Evolutionary conservation across 1,284 basidiomycete species (phyloP).

Genomic region (Ceratobasidium papillatum): DNA sequence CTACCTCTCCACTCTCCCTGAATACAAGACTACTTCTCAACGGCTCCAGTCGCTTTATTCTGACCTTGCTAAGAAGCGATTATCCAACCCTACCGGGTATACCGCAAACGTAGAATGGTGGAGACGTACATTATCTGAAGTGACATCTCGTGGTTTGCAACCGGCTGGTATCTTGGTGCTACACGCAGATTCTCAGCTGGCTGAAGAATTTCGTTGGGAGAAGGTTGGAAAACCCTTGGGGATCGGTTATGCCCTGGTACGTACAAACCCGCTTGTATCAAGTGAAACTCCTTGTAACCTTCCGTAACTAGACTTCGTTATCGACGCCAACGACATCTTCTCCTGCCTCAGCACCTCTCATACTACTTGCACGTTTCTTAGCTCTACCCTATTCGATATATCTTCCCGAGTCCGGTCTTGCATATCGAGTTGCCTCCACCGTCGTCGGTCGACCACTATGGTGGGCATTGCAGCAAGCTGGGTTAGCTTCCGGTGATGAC

Average conservation of each 20-base stretch:
- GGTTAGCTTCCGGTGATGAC: slow-evolving; percentile 69
- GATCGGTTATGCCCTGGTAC: slow-evolving; percentile 81
- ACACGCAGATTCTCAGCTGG: slow-evolving; percentile 65
- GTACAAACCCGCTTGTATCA: slow-evolving; percentile 51
- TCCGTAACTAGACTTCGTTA: slow-evolving; percentile 65
- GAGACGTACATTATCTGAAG: slow-evolving; percentile 71
- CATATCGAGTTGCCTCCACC: slow-evolving; percentile 71
- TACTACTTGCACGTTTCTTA: slow-evolving; percentile 68
- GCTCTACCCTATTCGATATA: slow-evolving; percentile 69
- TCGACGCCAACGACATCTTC: slow-evolving; percentile 26
- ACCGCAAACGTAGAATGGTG: slow-evolving; percentile 88
- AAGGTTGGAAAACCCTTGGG: slow-evolving; percentile 83
- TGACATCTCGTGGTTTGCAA: slow-evolving; percentile 69
- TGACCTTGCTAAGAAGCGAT: slow-evolving; percentile 83
- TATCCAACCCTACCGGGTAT: slow-evolving; percentile 85
- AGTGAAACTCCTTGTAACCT: neutral
- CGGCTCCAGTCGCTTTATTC: slow-evolving; percentile 88
- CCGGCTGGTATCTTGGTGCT: slow-evolving; percentile 70
- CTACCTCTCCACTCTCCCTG: slow-evolving; percentile 43
- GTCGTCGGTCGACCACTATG: slow-evolving; percentile 82
- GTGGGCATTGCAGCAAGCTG: slow-evolving; percentile 85
- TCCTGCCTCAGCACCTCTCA: slow-evolving; percentile 55
- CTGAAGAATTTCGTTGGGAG: slow-evolving; percentile 69
- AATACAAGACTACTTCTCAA: slow-evolving; percentile 54
- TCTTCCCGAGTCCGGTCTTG: slow-evolving; percentile 68